Evolutionary conservation across 2,329 filamentous ascomycete species (phyloP), one percentile per base, ranked within the genome.

Genomic region (Hypoxylon sp.): DNA sequence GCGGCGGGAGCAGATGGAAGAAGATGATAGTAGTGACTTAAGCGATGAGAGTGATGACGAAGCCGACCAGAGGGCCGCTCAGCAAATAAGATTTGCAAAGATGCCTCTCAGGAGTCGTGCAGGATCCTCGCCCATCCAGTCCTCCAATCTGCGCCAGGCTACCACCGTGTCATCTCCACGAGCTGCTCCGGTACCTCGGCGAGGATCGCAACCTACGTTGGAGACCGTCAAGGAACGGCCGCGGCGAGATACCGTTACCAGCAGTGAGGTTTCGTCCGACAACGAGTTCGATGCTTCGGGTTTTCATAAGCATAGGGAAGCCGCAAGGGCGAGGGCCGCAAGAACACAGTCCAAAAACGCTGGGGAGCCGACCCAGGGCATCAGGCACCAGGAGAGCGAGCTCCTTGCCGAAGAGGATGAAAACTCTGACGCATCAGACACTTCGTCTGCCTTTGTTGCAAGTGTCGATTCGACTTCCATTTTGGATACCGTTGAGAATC

Each of bases 41-140:
- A 93, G 90, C 75, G 92, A 96, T 72, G 91, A 95, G 71, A 95
- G 91, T 72, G 92, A 96, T 52, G 91, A 94, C 22, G 91, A 93
- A 54, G 83, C 86, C 1, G 90, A 93, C 60, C 85, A 89, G 66
- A 79, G 91, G 56, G 91, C 92, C 45, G 91, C 91, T 2, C 93
- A 96, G 76, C 93, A 96, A 77, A 97, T 98, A 77, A 94, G 95
- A 75, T 99, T 99, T 78, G 89, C 91, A 50, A 98, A 98, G 80
- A 95, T 97, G 92, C 95, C 96, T 0, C 86, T 97, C 44, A 88
- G 94, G 28, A 89, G 89, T 70, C 89, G 95, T 59, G 92, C 94
- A 24, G 95, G 93, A 9, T 97, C 94, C 0, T 97, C 95, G 49
- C 95, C 95, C 2, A 89, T 92, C 36, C 89, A 93, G 70, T 87